These are phyloP conservation scores for Cryptococcus sp. DNA, from an alignment of 1,284 basidiomycete genomes.

Conservation along the genomic window DNA sequence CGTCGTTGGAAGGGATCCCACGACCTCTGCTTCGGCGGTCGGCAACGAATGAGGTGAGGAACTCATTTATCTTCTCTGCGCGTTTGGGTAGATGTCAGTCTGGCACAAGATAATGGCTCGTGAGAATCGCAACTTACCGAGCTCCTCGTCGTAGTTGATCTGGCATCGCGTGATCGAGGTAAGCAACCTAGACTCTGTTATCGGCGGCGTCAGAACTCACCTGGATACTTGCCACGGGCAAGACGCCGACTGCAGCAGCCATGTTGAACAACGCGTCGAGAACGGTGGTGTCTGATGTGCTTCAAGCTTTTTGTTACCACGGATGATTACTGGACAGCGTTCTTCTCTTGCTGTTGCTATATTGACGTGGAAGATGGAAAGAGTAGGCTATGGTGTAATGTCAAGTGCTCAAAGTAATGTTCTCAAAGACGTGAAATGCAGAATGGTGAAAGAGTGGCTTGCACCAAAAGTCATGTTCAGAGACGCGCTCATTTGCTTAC, in stretches of 20 bases:
- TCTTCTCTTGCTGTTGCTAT: too few species aligned
- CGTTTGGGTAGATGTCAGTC: background rate
- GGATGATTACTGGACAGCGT: too few species aligned
- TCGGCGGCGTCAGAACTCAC: constrained; percentile 28
- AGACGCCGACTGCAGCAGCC: constrained; percentile 36
- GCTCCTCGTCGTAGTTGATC: constrained; percentile 51
- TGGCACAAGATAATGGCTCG: background rate
- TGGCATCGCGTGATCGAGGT: constrained; percentile 12
- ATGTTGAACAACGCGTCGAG: constrained; percentile 11
- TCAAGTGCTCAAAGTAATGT: too few species aligned
- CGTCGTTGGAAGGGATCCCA: constrained; percentile 38
- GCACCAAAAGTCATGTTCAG: too few species aligned
- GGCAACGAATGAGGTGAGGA: constrained; percentile 45
- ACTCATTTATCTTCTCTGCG: constrained; percentile 47
- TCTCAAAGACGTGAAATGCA: too few species aligned
- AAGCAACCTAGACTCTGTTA: background rate
- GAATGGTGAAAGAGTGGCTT: too few species aligned
- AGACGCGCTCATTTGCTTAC: too few species aligned
- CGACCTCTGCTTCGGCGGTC: constrained; percentile 24
- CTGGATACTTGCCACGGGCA: constrained; percentile 51
- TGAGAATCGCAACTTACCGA: constrained; percentile 23
- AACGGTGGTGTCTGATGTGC: too few species aligned
- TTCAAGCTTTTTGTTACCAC: too few species aligned
- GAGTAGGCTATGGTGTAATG: too few species aligned
- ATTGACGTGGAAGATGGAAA: too few species aligned